Percentiles rank a stretch among this genome's conserved stretches.
Conservation (phyloP, 768 basidiomycete genomes). For the Podaxis rugospora region DNA sequence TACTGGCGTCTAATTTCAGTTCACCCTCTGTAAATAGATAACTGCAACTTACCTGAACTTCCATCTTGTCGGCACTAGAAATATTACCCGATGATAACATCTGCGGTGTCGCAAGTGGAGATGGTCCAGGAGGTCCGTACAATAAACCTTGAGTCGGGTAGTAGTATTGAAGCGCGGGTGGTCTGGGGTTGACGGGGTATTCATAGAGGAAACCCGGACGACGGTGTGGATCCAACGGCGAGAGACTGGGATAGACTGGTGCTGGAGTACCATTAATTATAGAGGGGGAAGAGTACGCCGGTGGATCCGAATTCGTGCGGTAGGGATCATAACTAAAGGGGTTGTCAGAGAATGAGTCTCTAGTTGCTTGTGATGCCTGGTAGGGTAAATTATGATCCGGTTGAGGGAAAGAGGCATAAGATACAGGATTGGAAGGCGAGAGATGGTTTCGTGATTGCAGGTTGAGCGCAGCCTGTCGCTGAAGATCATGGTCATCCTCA, state of each 20-base stretch:
- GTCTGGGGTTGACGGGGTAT: constrained; percentile 2
- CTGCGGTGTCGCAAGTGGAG: constrained; percentile 6
- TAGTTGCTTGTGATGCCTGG: not conserved
- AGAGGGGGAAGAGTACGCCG: constrained; percentile 6
- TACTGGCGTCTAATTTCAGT: not conserved
- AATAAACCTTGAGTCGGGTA: constrained; percentile 10
- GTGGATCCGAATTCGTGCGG: constrained; percentile 7
- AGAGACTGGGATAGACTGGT: not conserved
- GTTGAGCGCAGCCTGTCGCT: constrained; percentile 10
- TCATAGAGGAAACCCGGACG: constrained; percentile 10
- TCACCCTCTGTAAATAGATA: not conserved
- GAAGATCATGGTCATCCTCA: constrained; percentile 25
- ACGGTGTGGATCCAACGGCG: constrained; percentile 5
- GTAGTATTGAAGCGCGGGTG: constrained; percentile 9
- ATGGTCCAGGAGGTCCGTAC: constrained; percentile 4
- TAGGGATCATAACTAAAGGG: constrained; percentile 11
- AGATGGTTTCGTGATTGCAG: constrained; percentile 12
- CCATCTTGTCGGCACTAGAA: constrained; percentile 5
- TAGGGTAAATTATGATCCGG: constrained; percentile 1
- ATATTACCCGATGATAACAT: not conserved
- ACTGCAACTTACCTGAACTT: constrained; percentile 5
- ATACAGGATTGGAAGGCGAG: constrained; percentile 15
- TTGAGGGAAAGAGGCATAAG: constrained; percentile 2
- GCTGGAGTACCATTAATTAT: constrained; percentile 1
- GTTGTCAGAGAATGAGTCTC: constrained; percentile 1